phyloP scores from a whole-genome alignment of 2,329 filamentous ascomycete genomes.

The Beauveria australis region DNA sequence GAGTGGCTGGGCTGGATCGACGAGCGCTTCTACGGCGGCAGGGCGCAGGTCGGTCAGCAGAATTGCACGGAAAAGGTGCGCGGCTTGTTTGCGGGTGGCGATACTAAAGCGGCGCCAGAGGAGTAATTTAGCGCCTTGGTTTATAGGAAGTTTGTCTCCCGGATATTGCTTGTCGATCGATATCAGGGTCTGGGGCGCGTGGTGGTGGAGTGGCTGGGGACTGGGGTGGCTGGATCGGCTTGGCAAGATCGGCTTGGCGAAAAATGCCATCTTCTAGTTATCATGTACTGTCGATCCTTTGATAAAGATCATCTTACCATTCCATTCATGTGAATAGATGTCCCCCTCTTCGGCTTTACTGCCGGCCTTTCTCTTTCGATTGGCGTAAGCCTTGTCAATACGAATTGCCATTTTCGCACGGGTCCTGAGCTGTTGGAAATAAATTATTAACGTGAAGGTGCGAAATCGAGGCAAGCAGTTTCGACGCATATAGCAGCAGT shows the following conservation, averaged over 20 bases:
- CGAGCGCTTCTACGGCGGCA: background rate
- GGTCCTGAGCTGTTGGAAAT: background rate
- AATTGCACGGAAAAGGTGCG: background rate
- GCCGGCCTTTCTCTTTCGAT: background rate
- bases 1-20: conserved; percentile 11
- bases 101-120: background rate
- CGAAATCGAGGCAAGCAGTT: background rate
- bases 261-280: background rate
- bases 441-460: background rate
- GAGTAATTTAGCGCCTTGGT: background rate
- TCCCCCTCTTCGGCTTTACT: background rate
- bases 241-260: background rate
- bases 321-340: too few species aligned
- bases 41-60: background rate
- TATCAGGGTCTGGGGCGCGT: background rate
- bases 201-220: too few species aligned
- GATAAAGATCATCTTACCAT: background rate
- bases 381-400: background rate
- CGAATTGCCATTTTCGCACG: background rate
- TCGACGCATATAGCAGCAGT: too few species aligned
- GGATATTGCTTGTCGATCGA: background rate
- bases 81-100: background rate
- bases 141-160: too few species aligned
- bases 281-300: background rate
- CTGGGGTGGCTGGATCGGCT: too few species aligned